Percentiles rank a stretch among this genome's conserved stretches.
phyloP scores from a whole-genome alignment of 129 eudicot genomes.

The Flaveria trinervia region DNA sequence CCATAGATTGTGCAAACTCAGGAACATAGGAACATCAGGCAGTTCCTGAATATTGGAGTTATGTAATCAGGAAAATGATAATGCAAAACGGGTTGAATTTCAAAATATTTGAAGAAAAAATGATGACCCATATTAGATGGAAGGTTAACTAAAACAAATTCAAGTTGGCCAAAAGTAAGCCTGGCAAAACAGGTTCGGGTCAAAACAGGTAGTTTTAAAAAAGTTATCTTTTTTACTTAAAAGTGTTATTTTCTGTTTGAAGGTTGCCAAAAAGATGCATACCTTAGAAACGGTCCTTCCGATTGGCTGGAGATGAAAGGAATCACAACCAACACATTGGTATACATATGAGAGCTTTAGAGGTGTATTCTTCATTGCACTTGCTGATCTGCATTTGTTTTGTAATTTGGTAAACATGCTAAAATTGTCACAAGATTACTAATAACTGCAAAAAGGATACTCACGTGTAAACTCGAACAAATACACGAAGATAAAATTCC shows the following conservation, averaged over 20 bases:
- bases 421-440: not conserved
- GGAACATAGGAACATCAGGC: conserved; percentile 84
- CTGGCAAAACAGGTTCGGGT: not conserved
- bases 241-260: not conserved
- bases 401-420: conserved; percentile 20
- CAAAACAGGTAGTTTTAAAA: not conserved
- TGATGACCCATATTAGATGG: not conserved
- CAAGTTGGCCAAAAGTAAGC: not conserved
- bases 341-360: conserved; percentile 88
- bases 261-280: conserved; percentile 18
- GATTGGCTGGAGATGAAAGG: conserved; percentile 93
- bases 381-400: conserved; percentile 68
- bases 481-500: conserved; percentile 92
- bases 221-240: not conserved
- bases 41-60: conserved; percentile 58
- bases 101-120: not conserved
- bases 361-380: conserved; percentile 98
- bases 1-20: conserved; percentile 90
- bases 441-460: conserved; percentile 26
- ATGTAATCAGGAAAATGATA: not conserved
- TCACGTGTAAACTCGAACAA: conserved; percentile 89
- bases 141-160: not conserved
- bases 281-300: conserved; percentile 96
- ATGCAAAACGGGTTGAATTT: not conserved
- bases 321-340: conserved; percentile 93